phyloP scores from a whole-genome alignment of 2,329 filamentous ascomycete species.

The Botrytis deweyae region DNA sequence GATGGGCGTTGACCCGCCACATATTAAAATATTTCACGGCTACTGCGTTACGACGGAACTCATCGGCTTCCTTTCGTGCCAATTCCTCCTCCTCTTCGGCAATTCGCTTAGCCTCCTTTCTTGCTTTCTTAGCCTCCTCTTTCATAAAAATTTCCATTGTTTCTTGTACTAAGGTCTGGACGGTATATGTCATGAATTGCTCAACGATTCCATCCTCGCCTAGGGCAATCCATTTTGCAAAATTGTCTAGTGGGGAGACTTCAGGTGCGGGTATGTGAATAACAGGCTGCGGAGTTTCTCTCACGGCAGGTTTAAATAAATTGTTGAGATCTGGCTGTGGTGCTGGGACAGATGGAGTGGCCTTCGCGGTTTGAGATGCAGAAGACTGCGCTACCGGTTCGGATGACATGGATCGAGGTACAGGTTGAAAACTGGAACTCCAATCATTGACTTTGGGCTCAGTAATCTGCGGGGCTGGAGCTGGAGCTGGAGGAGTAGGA shows the following conservation, averaged over 20 bases:
- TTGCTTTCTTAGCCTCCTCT: constrained; percentile 23
- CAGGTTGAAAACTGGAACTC: constrained; percentile 10
- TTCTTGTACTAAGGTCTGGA: constrained; percentile 30
- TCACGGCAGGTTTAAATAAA: background rate
- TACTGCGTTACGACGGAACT: constrained; percentile 34
- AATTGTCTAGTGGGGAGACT: constrained; percentile 6
- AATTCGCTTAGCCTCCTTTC: constrained; percentile 23
- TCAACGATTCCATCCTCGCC: constrained; percentile 39
- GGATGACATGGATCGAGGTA: background rate
- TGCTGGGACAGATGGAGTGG: background rate
- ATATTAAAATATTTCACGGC: constrained; percentile 36
- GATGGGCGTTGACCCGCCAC: constrained; percentile 35
- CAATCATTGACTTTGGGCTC: constrained; percentile 5
- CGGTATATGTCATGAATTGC: constrained; percentile 35
- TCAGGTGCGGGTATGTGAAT: background rate
- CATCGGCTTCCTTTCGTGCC: constrained; percentile 30
- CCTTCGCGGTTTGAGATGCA: background rate
- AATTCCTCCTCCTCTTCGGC: constrained; percentile 30
- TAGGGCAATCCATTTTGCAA: constrained; percentile 35
- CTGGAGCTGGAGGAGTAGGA: background rate
- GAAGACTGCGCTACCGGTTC: background rate
- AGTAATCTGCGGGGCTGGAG: background rate
- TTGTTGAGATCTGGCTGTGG: background rate
- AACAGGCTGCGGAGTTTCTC: background rate
- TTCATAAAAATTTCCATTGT: constrained; percentile 26